Evolutionary conservation across 2,329 filamentous ascomycete genomes (phyloP), one percentile per base, ranked within the genome.

Genomic region (Pseudogymnoascus destructans): DNA sequence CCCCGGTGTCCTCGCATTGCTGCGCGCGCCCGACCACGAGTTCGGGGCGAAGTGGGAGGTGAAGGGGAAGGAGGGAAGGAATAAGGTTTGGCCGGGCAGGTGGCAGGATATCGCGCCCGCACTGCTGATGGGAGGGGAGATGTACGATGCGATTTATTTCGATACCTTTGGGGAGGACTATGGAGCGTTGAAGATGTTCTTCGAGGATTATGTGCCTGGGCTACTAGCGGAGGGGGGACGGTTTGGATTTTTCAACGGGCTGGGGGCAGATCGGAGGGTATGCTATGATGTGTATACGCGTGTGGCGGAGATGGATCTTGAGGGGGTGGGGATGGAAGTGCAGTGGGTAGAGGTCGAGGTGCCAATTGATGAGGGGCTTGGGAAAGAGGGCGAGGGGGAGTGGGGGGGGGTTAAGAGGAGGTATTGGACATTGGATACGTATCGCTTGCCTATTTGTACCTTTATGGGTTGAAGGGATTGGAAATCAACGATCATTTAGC

Each of bases 81-180:
- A 81, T 72, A 81, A 85, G 65, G 79, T 95, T 21, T 82, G 89
- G 68, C 75, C 79, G 35, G 87, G 89, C 2, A 78, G 77, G 63
- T 95, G 90, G 90, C 90, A 95, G 71, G 87, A 93, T 60, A 73
- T 93, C 0, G 75, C 91, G 13, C 86, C 85, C 0, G 74, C 75
- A 56, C 74, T 95, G 6, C 73, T 92, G 0, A 79, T 81, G 60
- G 73, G 81, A 38, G 86, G 86, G 8, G 79, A 86, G 66, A 74
- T 82, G 10, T 91, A 92, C 67, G 88, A 95, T 68, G 88, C 86
- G 25, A 89, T 98, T 64, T 98, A 97, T 75, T 97, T 96, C 68
- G 93, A 98, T 69, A 98, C 93, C 0, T 97, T 97, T 70, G 93
- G 90, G 5, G 93, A 98, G 73, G 88, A 93, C 63, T 98, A 97